phyloP scores from a whole-genome alignment of 805 yeast genomes.

The Candida saitoana region DNA sequence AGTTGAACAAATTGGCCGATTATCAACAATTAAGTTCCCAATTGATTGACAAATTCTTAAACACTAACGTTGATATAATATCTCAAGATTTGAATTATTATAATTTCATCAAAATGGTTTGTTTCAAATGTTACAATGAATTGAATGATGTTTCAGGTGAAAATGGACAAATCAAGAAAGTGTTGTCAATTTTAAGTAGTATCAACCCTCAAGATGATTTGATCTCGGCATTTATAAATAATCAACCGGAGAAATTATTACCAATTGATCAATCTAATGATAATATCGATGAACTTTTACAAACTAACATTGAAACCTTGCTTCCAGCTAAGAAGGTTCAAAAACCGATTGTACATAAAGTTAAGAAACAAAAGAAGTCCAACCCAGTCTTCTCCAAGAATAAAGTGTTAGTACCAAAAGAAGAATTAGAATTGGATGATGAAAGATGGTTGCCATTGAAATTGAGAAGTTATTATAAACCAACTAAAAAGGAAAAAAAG shows the following conservation, averaged over 20 bases:
- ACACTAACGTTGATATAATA: constrained; percentile 7
- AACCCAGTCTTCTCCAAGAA: constrained; percentile 25
- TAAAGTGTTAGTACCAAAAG: constrained; percentile 24
- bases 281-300: constrained; percentile 29
- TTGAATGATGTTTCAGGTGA: background rate
- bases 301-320: constrained; percentile 25
- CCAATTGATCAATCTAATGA: constrained; percentile 15
- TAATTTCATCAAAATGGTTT: constrained; percentile 27
- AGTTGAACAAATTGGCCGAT: constrained; percentile 16
- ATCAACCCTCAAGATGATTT: constrained; percentile 22
- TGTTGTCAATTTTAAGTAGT: constrained; percentile 20
- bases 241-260: constrained; percentile 16
- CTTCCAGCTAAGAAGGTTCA: constrained; percentile 10
- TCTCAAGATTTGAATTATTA: constrained; percentile 16
- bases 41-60: constrained; percentile 14
- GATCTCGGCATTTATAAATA: constrained; percentile 18
- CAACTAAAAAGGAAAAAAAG: constrained; percentile 59
- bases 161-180: constrained; percentile 10
- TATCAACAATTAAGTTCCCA: constrained; percentile 19
- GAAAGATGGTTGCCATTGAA: constrained; percentile 93
- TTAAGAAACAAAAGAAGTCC: constrained; percentile 22
- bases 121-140: constrained; percentile 22
- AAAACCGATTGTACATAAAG: constrained; percentile 9
- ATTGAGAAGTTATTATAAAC: constrained; percentile 79
- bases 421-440: constrained; percentile 30